phyloP scores from a whole-genome alignment of 768 basidiomycete species.

The Clavaria fumosa region DNA sequence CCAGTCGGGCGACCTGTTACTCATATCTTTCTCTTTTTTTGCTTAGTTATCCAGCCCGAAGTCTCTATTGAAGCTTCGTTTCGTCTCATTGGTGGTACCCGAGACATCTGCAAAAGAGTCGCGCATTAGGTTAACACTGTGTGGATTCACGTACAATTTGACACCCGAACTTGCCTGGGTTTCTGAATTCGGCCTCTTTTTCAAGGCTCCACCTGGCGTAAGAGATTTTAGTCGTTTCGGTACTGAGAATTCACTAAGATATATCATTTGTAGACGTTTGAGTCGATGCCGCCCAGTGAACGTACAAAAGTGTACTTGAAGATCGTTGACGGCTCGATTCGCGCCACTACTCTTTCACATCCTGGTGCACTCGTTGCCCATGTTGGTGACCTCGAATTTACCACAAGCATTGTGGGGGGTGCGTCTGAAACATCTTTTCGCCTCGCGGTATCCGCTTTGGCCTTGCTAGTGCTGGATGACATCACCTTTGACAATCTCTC shows the following conservation, averaged over 20 bases:
- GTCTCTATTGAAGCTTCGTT: slow-evolving; percentile 45
- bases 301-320: slow-evolving; percentile 56
- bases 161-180: slow-evolving; percentile 50
- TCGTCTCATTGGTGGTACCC: slow-evolving; percentile 46
- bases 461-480: slow-evolving; percentile 32
- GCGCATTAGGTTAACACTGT: slow-evolving; percentile 44
- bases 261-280: slow-evolving; percentile 47
- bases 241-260: slow-evolving; percentile 1
- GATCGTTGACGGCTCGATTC: slow-evolving; percentile 51
- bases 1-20: no score
- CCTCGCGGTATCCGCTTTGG: slow-evolving; percentile 31
- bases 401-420: slow-evolving; percentile 59
- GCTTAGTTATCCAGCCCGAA: slow-evolving; percentile 29
- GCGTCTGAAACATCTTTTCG: slow-evolving; percentile 39
- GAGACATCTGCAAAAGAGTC: slow-evolving; percentile 67
- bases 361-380: slow-evolving; percentile 54
- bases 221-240: slow-evolving; percentile 16
- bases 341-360: slow-evolving; percentile 38
- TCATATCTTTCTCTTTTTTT: slow-evolving; percentile 3
- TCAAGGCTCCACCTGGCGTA: slow-evolving; percentile 81
- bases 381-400: slow-evolving; percentile 49
- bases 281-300: slow-evolving; percentile 84
- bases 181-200: slow-evolving; percentile 43
- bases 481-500: slow-evolving; percentile 25
- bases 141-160: slow-evolving; percentile 46